Base-by-base conservation (phyloP, 768 basidiomycete genomes). In the Tylopilus balloui region DNA sequence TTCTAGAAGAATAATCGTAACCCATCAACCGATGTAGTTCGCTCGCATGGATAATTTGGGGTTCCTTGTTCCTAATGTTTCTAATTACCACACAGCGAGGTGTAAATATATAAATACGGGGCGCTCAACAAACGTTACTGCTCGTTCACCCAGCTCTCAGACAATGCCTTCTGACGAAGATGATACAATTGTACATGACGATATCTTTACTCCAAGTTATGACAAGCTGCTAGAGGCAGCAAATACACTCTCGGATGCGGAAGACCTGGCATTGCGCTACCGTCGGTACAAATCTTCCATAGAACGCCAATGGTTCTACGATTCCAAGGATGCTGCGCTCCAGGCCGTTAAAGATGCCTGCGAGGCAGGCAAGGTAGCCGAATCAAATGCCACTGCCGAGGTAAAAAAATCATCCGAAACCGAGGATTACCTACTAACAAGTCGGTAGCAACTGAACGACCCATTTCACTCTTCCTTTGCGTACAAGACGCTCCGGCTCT, bases 151-250 rank as follows among this genome's bases (percentile, higher is more conserved):
- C 17, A 28, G 27, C 17, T 19, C 12, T 27, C 8, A 3, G 17
- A 28, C 17, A 6, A 42, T 44, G 43, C 8, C 43, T 11, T 23
- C 31, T 12, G 43, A 44, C n/a, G 42, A n/a, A n/a, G n/a, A 43
- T 29, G 42, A 43, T 43, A 43, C 42, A 9, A 32, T 43, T 21
- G 42, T 43, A 27, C 29, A 43, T 8, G 43, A 44, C n/a, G 43
- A 44, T 34, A 24, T 44, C 11, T 24, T 11, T n/a, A 24, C n/a
- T 4, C 43, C 43, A n/a, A 34, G 21, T 24, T 44, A 44, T 7
- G 32, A 44, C 32, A 32, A 14, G 20, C n/a, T 44, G n/a, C n/a
- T 44, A 7, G 23, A n/a, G 2, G 43, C 32, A 24, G 43, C 32
- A 13, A 3, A 34, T 8, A 44, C 32, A 7, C 43, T 44, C 21